phyloP scores from a whole-genome alignment of 192 early-diverging fungal species.

The Geranomyces michiganensis region DNA sequence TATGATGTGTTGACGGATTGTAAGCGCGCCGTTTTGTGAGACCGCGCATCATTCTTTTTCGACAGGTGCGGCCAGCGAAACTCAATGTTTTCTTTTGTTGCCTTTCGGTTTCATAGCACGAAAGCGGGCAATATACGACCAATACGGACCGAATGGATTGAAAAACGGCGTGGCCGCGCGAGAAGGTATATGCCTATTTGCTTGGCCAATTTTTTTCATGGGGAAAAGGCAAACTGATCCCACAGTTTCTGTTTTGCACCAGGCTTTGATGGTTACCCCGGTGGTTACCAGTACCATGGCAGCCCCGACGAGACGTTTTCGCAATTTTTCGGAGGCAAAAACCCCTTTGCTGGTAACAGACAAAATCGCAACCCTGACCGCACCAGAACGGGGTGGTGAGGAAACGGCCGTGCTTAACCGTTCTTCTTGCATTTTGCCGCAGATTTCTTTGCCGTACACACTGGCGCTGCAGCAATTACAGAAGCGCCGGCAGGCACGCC shows the following conservation, averaged over 20 bases:
- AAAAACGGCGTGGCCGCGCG: slow-evolving; percentile 51
- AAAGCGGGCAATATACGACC: slow-evolving; percentile 57
- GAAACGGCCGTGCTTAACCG: too few relatives aligned
- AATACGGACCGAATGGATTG: slow-evolving; percentile 57
- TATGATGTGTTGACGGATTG: slow-evolving; percentile 54
- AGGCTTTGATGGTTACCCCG: slow-evolving; percentile 52
- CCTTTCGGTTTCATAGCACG: slow-evolving; percentile 34
- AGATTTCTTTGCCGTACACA: slow-evolving; percentile 53
- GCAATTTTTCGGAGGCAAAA: slow-evolving; percentile 60
- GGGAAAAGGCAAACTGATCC: not conserved
- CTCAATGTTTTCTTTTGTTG: too few relatives aligned
- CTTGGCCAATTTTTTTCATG: too few relatives aligned
- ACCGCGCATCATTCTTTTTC: not conserved
- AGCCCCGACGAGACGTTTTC: slow-evolving; percentile 52
- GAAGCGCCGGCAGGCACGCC: slow-evolving; percentile 26
- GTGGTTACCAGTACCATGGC: slow-evolving; percentile 58
- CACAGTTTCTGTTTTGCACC: too few relatives aligned
- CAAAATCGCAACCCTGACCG: slow-evolving; percentile 42
- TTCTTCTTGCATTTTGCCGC: not conserved
- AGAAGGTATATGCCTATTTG: slow-evolving; percentile 46
- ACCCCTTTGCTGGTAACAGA: slow-evolving; percentile 53
- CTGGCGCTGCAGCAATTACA: slow-evolving; percentile 17
- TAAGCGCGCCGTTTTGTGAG: slow-evolving; percentile 10
- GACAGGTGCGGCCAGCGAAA: too few relatives aligned
- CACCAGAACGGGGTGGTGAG: not conserved